phyloP scores from a whole-genome alignment of 768 basidiomycete genomes.

The Symmetrospora coprosmae region DNA sequence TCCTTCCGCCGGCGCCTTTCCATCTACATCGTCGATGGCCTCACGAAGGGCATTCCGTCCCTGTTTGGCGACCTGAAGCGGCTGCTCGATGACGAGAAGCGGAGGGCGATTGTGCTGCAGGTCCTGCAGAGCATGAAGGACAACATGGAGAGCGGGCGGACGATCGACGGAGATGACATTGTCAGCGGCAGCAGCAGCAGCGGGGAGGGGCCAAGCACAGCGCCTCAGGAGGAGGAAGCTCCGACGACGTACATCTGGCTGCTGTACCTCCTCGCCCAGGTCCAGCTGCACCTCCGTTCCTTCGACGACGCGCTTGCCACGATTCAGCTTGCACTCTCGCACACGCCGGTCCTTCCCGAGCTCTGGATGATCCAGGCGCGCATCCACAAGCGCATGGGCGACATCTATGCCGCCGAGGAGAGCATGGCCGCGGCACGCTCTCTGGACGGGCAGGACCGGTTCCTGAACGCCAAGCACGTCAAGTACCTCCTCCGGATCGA shows the following conservation, averaged over 20 bases:
- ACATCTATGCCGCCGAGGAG: constrained; percentile 56
- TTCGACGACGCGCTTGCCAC: constrained; percentile 46
- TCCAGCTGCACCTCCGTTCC: constrained; percentile 55
- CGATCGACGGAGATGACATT: constrained; percentile 18
- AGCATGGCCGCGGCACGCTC: constrained; percentile 65
- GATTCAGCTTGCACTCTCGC: constrained; percentile 53
- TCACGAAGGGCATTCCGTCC: constrained; percentile 79
- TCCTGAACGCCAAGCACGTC: constrained; percentile 80
- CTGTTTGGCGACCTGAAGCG: constrained; percentile 82
- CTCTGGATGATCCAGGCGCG: constrained; percentile 67
- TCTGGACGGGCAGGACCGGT: constrained; percentile 86
- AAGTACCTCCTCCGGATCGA: constrained; percentile 82
- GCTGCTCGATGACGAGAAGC: constrained; percentile 55
- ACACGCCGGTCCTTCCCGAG: constrained; percentile 90
- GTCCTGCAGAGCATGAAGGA: constrained; percentile 46
- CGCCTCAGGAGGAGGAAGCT: no score
- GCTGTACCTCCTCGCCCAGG: constrained; percentile 85
- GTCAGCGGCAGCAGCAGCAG: no score
- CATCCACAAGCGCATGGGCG: constrained; percentile 72
- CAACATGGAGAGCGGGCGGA: constrained; percentile 30
- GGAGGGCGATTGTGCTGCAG: constrained; percentile 56
- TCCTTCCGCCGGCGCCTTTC: constrained; percentile 53
- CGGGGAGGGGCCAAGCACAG: no score
- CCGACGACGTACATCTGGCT: constrained; percentile 86
- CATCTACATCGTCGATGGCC: constrained; percentile 53